Evolutionary conservation across 306 rosid species (phyloP).

Genomic region (Cajanus cajan): DNA sequence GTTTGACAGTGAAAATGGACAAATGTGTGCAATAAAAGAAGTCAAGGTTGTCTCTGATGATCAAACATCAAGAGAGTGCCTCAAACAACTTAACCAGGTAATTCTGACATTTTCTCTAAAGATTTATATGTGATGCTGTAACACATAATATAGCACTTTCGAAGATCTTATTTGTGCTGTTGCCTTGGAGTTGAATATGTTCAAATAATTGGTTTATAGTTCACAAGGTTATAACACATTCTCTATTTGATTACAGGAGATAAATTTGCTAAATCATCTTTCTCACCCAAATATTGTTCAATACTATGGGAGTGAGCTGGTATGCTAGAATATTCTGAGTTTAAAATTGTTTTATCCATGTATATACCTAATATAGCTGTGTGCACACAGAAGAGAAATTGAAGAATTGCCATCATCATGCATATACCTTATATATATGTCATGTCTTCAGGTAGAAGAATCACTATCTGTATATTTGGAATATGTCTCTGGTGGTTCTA

Average conservation of each 20-base stretch:
- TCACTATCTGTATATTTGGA: slow-evolving; percentile 89
- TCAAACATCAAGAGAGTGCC: slow-evolving; percentile 82
- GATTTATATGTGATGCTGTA: background rate
- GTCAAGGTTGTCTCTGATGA: slow-evolving; percentile 83
- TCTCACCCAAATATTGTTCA: slow-evolving; percentile 91
- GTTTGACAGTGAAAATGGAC: slow-evolving; percentile 83
- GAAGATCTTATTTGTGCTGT: slow-evolving; percentile 17
- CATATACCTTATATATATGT: background rate
- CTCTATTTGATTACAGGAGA: slow-evolving; percentile 66
- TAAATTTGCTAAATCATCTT: slow-evolving; percentile 80
- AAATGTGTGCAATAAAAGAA: slow-evolving; percentile 99
- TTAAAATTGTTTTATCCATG: background rate
- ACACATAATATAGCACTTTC: background rate
- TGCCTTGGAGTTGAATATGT: slow-evolving; percentile 11
- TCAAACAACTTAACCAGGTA: slow-evolving; percentile 96
- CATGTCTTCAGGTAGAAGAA: slow-evolving; percentile 70
- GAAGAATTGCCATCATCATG: background rate
- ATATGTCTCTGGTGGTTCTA: slow-evolving; percentile 94
- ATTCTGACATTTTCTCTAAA: slow-evolving; percentile 9
- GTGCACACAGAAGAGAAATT: background rate
- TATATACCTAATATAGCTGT: background rate
- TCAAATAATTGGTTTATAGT: slow-evolving; percentile 8
- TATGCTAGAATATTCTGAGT: slow-evolving; percentile 33
- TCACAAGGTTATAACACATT: slow-evolving; percentile 9
- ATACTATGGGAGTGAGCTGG: slow-evolving; percentile 95